Percentiles rank a stretch among this genome's conserved stretches.
Evolutionary conservation across 345 rosid species (phyloP).

Genomic region (Pugionium dolabratum): DNA sequence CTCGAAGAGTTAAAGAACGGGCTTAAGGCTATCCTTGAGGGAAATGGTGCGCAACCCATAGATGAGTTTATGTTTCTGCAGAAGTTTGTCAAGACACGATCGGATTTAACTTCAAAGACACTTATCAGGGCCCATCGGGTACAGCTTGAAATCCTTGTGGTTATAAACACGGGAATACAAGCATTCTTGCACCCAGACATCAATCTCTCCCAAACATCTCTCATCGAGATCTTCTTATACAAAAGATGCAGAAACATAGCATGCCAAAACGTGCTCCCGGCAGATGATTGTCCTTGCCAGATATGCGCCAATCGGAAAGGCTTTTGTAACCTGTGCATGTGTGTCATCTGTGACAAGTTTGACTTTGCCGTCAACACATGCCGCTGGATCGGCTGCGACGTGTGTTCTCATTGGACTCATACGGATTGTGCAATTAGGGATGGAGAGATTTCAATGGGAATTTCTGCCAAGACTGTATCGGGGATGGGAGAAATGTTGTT

Average conservation of each 20-base stretch:
- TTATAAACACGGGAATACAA: conserved; percentile 86
- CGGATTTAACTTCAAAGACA: conserved; percentile 81
- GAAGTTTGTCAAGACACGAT: conserved; percentile 73
- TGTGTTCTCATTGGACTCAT: conserved; percentile 98
- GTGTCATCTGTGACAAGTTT: conserved; percentile 94
- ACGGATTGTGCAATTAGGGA: conserved; percentile 96
- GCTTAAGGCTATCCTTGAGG: conserved; percentile 77
- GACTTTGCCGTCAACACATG: conserved; percentile 95
- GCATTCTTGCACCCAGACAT: conserved; percentile 86
- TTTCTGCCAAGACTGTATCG: conserved; percentile 64
- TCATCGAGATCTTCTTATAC: conserved; percentile 82
- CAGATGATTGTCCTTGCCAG: conserved; percentile 87
- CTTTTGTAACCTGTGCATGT: conserved; percentile 97
- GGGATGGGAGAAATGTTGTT: conserved; percentile 88
- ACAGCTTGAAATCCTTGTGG: conserved; percentile 89
- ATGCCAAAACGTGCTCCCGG: conserved; percentile 86
- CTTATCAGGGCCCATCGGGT: conserved; percentile 75
- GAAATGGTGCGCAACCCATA: conserved; percentile 74
- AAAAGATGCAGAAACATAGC: conserved; percentile 93
- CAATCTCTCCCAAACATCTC: conserved; percentile 79
- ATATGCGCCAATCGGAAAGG: conserved; percentile 80
- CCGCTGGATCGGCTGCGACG: conserved; percentile 98
- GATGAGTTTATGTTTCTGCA: conserved; percentile 80
- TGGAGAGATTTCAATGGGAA: conserved; percentile 76
- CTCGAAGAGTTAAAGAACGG: conserved; percentile 78